Conservation (phyloP, 2,329 filamentous ascomycete genomes). For the Clonostachys chloroleuca region DNA sequence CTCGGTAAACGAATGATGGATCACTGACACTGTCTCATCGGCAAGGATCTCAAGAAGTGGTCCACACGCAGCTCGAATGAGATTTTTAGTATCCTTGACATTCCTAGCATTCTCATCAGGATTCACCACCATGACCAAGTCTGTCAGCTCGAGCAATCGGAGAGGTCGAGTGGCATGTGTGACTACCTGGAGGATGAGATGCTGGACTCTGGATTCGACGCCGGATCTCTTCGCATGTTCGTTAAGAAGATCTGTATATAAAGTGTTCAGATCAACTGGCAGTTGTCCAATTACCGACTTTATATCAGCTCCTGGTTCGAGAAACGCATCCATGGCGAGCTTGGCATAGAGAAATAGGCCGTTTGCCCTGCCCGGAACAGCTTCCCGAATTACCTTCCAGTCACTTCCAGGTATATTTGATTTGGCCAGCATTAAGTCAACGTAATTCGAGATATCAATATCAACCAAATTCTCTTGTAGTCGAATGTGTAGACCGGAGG, state of each 20-base stretch:
- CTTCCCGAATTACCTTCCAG: neutral
- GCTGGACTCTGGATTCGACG: neutral
- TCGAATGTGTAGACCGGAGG: neutral
- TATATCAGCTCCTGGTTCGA: neutral
- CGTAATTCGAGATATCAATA: neutral
- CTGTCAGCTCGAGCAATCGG: neutral
- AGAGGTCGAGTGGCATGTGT: neutral
- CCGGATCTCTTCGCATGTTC: neutral
- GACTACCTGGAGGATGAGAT: neutral
- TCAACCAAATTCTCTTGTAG: neutral
- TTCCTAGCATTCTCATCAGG: neutral
- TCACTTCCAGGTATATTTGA: neutral
- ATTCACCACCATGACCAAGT: neutral
- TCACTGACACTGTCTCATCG: neutral
- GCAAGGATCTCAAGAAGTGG: neutral
- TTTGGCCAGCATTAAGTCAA: neutral
- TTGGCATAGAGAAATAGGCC: neutral
- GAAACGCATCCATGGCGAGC: neutral
- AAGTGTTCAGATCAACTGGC: neutral
- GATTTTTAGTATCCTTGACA: neutral
- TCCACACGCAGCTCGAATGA: neutral
- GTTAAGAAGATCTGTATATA: neutral
- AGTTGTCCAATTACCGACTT: neutral
- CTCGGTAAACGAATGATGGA: neutral
- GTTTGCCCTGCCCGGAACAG: neutral